phyloP scores from a whole-genome alignment of 805 yeast genomes.

The Suhomyces faveliae region DNA sequence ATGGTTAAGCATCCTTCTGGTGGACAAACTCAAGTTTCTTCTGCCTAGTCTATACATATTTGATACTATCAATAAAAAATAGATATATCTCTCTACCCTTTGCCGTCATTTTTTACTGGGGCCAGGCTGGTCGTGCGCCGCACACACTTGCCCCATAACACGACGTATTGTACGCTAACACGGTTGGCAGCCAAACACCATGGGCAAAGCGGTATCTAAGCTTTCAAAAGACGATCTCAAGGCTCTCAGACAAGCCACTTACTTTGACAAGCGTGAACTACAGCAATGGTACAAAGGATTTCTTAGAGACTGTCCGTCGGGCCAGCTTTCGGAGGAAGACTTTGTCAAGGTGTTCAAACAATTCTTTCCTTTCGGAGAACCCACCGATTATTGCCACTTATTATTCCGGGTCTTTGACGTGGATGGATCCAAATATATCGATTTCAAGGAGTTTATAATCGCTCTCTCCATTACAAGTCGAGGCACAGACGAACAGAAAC shows the following conservation, averaged over 20 bases:
- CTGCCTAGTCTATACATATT: slow-evolving; percentile 5
- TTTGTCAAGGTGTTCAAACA: slow-evolving; percentile 91
- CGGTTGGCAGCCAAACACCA: slow-evolving; percentile 22
- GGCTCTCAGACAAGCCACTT: slow-evolving; percentile 78
- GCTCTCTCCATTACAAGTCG: slow-evolving; percentile 85
- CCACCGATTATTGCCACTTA: slow-evolving; percentile 83
- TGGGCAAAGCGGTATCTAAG: slow-evolving; percentile 96
- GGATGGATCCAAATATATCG: slow-evolving; percentile 76
- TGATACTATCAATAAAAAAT: too few species aligned
- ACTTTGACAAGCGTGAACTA: slow-evolving; percentile 87
- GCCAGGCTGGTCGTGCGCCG: neutral
- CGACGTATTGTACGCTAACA: neutral
- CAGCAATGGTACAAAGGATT: slow-evolving; percentile 99
- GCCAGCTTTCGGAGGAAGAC: slow-evolving; percentile 82
- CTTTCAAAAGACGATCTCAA: slow-evolving; percentile 86
- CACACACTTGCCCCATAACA: neutral
- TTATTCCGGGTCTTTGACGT: slow-evolving; percentile 87
- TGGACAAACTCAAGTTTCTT: slow-evolving; percentile 5
- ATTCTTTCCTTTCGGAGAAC: slow-evolving; percentile 98
- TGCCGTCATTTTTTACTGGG: neutral
- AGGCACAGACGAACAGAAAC: slow-evolving; percentile 80
- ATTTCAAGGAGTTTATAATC: slow-evolving; percentile 87
- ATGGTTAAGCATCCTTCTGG: slow-evolving; percentile 27
- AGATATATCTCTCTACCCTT: neutral
- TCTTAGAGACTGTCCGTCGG: slow-evolving; percentile 88